Base-by-base conservation (phyloP, 169 alveolate species). In the Plasmodium yoelii region DNA sequence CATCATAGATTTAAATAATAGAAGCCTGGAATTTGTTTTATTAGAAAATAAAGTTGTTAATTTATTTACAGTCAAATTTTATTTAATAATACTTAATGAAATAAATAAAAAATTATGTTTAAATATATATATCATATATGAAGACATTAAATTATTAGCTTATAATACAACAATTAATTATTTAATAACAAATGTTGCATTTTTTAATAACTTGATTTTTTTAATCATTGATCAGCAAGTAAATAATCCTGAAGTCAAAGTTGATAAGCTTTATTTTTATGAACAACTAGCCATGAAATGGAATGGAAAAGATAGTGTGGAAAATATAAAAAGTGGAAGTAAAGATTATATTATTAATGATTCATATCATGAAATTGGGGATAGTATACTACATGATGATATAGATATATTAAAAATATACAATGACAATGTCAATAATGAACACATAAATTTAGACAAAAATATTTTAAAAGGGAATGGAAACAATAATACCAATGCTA, bases 71-170 rank as follows among this genome's bases (percentile, higher is more conserved):
- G 74, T 47, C 12, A 77, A 77, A 77, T 77, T 63, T 64, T 77
- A 77, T 77, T 77, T 77, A 64, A 77, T 77, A 24, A 42, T 77
- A 8, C 69, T 77, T 44, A 63, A 47, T 42, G 80, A 77, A 28
- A 44, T 64, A 13, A 64, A 69, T 51, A 61, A 57, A 46, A 77
- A 77, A 64, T 77, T n/a, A 42, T 64, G 12, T 1, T 18, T 77
- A 28, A 63, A 64, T 57, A 77, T 77, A 47, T 77, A 77, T 77
- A 57, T 77, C 15, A 77, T 77, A 49, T 57, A 77, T 77, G 88
- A 77, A 64, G 88, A 77, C 47, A 47, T 77, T 74, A 77, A 77
- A 44, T 44, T 77, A 24, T 18, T 49, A 69, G 88, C 57, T 4
- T 77, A 51, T 42, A 55, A 42, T 49, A 49, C 57, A 3, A 39